These are phyloP conservation scores for Lagenaria siceraria DNA, from an alignment of 306 rosid genomes.

Conservation along the genomic window DNA sequence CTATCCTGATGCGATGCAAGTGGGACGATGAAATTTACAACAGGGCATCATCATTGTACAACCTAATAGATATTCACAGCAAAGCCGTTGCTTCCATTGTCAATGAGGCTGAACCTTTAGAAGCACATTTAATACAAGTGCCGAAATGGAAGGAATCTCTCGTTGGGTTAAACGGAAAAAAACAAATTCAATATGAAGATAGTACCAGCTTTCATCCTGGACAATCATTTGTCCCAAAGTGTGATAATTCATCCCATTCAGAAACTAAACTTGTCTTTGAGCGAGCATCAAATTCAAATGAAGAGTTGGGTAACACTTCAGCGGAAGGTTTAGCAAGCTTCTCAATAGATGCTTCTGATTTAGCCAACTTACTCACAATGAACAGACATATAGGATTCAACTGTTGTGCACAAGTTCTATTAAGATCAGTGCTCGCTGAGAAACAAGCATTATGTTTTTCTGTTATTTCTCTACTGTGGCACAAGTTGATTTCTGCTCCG, in stretches of 20 bases:
- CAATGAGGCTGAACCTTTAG: slow-evolving; percentile 82
- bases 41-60: slow-evolving; percentile 82
- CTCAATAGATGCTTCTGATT: slow-evolving; percentile 76
- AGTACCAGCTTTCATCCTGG: slow-evolving; percentile 35
- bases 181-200: slow-evolving; percentile 31
- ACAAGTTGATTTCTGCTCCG: slow-evolving; percentile 85
- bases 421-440: slow-evolving; percentile 69
- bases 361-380: slow-evolving; percentile 90
- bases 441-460: slow-evolving; percentile 88
- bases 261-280: slow-evolving; percentile 25
- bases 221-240: slow-evolving; percentile 28
- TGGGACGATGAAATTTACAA: slow-evolving; percentile 81
- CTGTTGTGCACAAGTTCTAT: slow-evolving; percentile 66
- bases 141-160: slow-evolving; percentile 51
- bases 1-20: slow-evolving; percentile 81
- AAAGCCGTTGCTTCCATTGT: slow-evolving; percentile 86
- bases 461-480: slow-evolving; percentile 91
- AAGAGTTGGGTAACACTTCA: slow-evolving; percentile 31
- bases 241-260: slow-evolving; percentile 25
- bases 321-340: slow-evolving; percentile 58
- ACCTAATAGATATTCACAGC: slow-evolving; percentile 86
- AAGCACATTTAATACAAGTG: slow-evolving; percentile 54
- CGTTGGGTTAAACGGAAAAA: slow-evolving; percentile 27
- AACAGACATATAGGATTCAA: slow-evolving; percentile 86
- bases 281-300: slow-evolving; percentile 32